Conservation (phyloP, 495 filamentous ascomycete species). For the Lentithecium fluviatile region DNA sequence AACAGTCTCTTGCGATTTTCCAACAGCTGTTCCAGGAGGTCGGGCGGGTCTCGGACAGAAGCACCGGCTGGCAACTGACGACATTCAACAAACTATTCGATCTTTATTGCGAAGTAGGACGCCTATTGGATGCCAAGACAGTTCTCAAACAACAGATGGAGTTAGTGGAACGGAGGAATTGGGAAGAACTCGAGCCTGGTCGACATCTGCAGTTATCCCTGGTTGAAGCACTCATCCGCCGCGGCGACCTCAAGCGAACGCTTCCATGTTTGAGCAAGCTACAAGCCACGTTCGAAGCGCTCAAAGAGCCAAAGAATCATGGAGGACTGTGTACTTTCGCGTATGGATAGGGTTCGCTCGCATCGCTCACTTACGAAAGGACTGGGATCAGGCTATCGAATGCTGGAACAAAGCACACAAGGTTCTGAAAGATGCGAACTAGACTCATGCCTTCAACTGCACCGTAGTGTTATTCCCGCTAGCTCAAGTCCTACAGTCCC, state of each 20-base stretch:
- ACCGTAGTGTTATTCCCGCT: neutral
- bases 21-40: neutral
- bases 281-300: neutral
- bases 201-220: neutral
- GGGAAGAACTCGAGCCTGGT: neutral
- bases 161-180: neutral
- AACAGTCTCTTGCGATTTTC: neutral
- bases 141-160: neutral
- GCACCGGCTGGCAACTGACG: neutral
- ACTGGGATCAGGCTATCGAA: neutral
- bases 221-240: neutral
- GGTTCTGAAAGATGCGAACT: neutral
- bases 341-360: neutral
- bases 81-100: slow-evolving; percentile 1
- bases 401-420: neutral
- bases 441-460: neutral
- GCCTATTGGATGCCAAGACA: neutral
- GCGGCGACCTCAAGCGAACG: neutral
- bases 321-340: neutral
- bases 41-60: neutral
- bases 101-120: neutral
- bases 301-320: neutral
- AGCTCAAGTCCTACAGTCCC: neutral
- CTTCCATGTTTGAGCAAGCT: neutral
- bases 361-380: neutral